phyloP scores from a whole-genome alignment of 1,284 basidiomycete genomes.

The Stereum hirsutum region DNA sequence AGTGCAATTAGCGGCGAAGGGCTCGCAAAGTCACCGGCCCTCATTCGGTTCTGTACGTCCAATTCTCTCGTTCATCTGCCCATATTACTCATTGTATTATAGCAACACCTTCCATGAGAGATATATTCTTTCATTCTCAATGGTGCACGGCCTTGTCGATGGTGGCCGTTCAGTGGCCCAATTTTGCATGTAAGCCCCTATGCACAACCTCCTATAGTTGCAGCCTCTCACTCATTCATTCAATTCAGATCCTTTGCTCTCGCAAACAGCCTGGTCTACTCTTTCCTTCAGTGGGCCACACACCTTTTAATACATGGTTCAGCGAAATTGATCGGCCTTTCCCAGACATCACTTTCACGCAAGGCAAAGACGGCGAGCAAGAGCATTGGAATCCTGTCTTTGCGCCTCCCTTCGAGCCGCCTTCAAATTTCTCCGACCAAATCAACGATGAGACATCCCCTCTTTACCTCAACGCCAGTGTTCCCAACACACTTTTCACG shows the following conservation, averaged over 20 bases:
- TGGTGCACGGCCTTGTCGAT: constrained; percentile 84
- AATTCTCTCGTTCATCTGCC: constrained; percentile 11
- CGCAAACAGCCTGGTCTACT: constrained; percentile 82
- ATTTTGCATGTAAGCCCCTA: constrained; percentile 67
- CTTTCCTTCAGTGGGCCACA: constrained; percentile 72
- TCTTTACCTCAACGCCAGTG: constrained; percentile 65
- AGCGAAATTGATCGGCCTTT: constrained; percentile 6
- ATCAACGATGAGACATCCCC: constrained; percentile 62
- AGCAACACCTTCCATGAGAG: constrained; percentile 91
- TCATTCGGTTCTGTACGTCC: constrained; percentile 79
- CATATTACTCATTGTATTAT: constrained; percentile 2
- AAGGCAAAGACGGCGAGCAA: constrained; percentile 28
- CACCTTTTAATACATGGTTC: constrained; percentile 3
- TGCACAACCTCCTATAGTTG: neutral
- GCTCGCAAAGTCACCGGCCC: constrained; percentile 74
- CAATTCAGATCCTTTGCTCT: constrained; percentile 78
- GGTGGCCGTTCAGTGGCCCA: constrained; percentile 92
- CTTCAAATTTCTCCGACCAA: constrained; percentile 62
- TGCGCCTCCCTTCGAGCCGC: constrained; percentile 51
- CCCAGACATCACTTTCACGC: constrained; percentile 68
- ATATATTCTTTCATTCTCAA: constrained; percentile 89
- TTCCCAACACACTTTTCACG: constrained; percentile 67
- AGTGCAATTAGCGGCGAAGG: constrained; percentile 90
- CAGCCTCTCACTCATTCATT: constrained; percentile 1
- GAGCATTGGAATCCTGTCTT: constrained; percentile 62